Evolutionary conservation across 495 filamentous ascomycete species (phyloP).

Genomic region (Parathielavia appendiculata): DNA sequence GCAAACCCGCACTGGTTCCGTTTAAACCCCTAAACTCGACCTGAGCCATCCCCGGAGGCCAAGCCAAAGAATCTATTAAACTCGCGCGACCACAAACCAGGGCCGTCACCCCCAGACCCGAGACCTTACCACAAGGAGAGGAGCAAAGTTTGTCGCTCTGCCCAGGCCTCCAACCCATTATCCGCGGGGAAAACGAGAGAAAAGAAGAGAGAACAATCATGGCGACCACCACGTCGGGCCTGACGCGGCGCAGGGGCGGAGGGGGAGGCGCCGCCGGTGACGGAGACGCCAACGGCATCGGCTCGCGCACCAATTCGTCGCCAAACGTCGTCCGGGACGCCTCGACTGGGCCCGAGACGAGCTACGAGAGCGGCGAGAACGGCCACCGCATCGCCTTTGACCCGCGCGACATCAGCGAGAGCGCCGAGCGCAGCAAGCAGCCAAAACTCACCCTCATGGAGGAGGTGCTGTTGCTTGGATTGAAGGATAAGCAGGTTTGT

Average conservation of each 20-base stretch:
- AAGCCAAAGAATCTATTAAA: conserved; percentile 8
- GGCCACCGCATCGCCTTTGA: conserved; percentile 99
- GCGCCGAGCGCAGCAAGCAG: conserved; percentile 91
- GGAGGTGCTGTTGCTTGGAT: conserved; percentile 85
- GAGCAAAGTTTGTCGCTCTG: background rate
- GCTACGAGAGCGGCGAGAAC: conserved; percentile 88
- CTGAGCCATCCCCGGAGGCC: conserved; percentile 3
- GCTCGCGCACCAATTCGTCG: conserved; percentile 38
- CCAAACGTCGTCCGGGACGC: conserved; percentile 48
- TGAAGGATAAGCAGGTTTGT: conserved; percentile 96
- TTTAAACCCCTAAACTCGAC: conserved; percentile 13
- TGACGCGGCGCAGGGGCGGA: conserved; percentile 35
- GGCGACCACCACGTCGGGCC: conserved; percentile 33
- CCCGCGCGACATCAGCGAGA: conserved; percentile 95
- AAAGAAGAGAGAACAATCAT: conserved; percentile 1
- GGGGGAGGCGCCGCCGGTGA: conserved; percentile 27
- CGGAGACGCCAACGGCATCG: conserved; percentile 30
- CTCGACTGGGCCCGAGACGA: conserved; percentile 68
- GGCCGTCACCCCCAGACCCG: background rate
- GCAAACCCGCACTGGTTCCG: background rate
- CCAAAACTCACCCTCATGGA: conserved; percentile 98
- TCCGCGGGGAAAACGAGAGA: background rate
- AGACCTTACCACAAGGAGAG: background rate
- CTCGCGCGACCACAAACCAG: background rate
- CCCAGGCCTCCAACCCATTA: background rate